phyloP scores from a whole-genome alignment of 139 green algal genomes.

The Yamagishiella unicocca region DNA sequence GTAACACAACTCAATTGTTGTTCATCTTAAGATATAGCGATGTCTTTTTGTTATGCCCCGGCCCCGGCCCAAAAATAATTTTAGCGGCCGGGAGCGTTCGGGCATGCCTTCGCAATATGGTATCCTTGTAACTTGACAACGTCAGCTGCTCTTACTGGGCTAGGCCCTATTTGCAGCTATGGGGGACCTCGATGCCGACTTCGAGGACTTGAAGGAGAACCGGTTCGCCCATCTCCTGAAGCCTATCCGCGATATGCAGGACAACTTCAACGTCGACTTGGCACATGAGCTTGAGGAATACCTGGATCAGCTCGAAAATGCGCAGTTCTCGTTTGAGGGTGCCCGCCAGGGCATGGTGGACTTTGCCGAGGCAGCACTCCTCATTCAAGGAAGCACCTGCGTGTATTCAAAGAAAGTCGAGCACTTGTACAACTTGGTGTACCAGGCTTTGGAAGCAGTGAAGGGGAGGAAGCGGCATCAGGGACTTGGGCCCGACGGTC shows the following conservation, averaged over 20 bases:
- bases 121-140: no score
- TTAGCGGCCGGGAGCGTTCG: no score
- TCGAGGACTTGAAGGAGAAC: conserved; percentile 52
- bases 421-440: conserved; percentile 87
- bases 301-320: conserved; percentile 81
- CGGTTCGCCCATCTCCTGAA: conserved; percentile 82
- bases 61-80: no score
- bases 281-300: conserved; percentile 91
- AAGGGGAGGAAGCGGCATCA: conserved; percentile 37
- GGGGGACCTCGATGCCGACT: conserved; percentile 2
- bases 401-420: conserved; percentile 93
- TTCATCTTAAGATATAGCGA: no score
- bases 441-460: conserved; percentile 73
- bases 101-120: no score
- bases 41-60: no score
- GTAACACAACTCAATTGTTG: no score
- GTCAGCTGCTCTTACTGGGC: no score
- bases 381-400: conserved; percentile 83
- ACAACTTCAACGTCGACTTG: conserved; percentile 91
- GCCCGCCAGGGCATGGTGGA: conserved; percentile 65
- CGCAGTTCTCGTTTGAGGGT: conserved; percentile 78
- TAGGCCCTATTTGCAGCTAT: no score
- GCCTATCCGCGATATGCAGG: conserved; percentile 87
- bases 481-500: conserved; percentile 9
- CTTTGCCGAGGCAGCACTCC: conserved; percentile 84